Conservation (phyloP, 306 rosid genomes). For the Lathyrus oleraceus region DNA sequence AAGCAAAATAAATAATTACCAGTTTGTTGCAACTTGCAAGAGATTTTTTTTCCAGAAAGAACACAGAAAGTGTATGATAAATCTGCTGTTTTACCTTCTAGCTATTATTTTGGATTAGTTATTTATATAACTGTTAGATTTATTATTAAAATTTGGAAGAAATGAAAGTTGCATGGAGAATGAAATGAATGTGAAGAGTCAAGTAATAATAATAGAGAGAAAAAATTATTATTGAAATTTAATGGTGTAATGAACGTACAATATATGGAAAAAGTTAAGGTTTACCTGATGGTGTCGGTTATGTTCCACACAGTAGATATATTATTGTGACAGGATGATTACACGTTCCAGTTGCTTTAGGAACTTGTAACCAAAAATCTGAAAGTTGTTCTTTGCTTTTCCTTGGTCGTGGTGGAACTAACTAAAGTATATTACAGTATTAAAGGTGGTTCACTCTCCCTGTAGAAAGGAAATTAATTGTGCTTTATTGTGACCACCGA, state of each 20-base stretch:
- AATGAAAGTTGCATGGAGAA: slow-evolving; percentile 26
- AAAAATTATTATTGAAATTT: not conserved
- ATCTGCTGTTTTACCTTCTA: not conserved
- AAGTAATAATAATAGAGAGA: not conserved
- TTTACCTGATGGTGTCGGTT: slow-evolving; percentile 39
- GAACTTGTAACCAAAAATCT: slow-evolving; percentile 4
- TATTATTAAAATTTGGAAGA: not conserved
- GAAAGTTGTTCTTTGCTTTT: slow-evolving; percentile 40
- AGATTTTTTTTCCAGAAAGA: not conserved
- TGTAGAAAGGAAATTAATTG: not conserved
- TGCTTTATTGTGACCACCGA: slow-evolving; percentile 31
- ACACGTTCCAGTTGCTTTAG: slow-evolving; percentile 16
- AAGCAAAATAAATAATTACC: slow-evolving; percentile 49
- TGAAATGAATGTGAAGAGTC: slow-evolving; percentile 17
- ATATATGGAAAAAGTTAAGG: not conserved
- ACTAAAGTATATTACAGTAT: slow-evolving; percentile 8
- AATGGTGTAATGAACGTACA: not conserved
- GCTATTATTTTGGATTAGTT: not conserved
- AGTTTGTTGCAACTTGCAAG: slow-evolving; percentile 3
- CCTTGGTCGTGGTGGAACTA: slow-evolving; percentile 14
- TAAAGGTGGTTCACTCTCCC: not conserved
- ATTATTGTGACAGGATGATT: not conserved
- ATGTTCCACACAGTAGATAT: not conserved
- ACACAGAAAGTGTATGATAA: slow-evolving; percentile 22
- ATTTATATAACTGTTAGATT: not conserved